Evolutionary conservation across 345 rosid genomes (phyloP).

Genomic region (Salix viminalis): DNA sequence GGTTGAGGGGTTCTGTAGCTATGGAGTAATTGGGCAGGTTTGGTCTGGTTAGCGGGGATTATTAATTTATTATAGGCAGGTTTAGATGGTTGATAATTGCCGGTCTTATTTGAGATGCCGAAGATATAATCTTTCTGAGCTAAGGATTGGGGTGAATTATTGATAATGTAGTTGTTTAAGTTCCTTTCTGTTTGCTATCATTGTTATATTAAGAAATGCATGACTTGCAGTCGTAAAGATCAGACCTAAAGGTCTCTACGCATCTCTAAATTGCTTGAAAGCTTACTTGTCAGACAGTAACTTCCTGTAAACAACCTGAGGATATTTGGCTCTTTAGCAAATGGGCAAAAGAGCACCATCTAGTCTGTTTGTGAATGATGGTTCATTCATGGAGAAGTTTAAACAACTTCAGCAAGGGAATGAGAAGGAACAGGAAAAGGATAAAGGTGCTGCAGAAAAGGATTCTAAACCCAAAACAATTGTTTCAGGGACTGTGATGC

Average conservation of each 20-base stretch:
- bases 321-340: conserved; percentile 29
- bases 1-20: not conserved
- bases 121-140: not conserved
- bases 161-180: not conserved
- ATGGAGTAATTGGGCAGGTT: not conserved
- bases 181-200: not conserved
- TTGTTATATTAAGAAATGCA: not conserved
- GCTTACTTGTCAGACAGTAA: conserved; percentile 61
- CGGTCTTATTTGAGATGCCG: not conserved
- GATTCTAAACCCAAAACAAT: conserved; percentile 65
- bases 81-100: not conserved
- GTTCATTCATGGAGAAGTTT: conserved; percentile 99
- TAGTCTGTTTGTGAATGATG: conserved; percentile 87
- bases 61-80: not conserved
- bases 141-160: not conserved
- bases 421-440: conserved; percentile 41
- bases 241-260: not conserved
- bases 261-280: conserved; percentile 40
- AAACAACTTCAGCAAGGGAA: conserved; percentile 85
- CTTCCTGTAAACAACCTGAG: conserved; percentile 24
- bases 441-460: conserved; percentile 30
- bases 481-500: conserved; percentile 40
- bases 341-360: conserved; percentile 80
- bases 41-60: not conserved
- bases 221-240: not conserved